Percentiles rank a stretch among this genome's conserved stretches.
Evolutionary conservation across 2,329 filamentous ascomycete species (phyloP).

Genomic region (Colletotrichum cordylinicola): DNA sequence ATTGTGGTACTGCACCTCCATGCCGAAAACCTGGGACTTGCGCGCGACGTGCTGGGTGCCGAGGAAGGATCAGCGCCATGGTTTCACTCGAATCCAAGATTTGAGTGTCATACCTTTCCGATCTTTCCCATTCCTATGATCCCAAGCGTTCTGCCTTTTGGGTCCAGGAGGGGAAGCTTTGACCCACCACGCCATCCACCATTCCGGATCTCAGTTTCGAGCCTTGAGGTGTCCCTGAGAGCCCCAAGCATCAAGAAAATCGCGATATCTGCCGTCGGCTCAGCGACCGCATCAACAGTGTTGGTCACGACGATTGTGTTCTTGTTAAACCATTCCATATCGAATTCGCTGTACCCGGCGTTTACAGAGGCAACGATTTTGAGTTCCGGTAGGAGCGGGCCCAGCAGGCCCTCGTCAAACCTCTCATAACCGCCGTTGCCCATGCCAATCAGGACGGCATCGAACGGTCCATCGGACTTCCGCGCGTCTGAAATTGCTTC

Average conservation of each 20-base stretch:
- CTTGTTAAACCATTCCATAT: neutral
- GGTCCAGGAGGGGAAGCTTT: neutral
- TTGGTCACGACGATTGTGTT: neutral
- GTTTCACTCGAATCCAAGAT: too few relatives aligned
- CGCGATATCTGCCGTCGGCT: neutral
- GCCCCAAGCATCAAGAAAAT: neutral
- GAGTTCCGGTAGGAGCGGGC: neutral
- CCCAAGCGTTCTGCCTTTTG: neutral
- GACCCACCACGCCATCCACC: neutral
- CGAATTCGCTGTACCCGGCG: neutral
- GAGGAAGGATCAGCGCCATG: too few relatives aligned
- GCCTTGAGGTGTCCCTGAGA: neutral
- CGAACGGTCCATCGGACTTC: neutral
- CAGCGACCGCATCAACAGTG: fast-evolving
- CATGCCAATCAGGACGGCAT: neutral
- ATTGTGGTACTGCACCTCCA: neutral
- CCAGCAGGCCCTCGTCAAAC: neutral
- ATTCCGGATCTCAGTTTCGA: neutral
- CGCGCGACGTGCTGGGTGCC: neutral
- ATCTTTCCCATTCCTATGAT: neutral
- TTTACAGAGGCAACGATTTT: neutral
- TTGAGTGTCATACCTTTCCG: neutral
- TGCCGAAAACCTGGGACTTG: neutral
- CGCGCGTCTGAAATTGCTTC: neutral
- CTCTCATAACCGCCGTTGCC: neutral